Conservation (phyloP, 768 basidiomycete species). For the Auriculariales sp. region DNA sequence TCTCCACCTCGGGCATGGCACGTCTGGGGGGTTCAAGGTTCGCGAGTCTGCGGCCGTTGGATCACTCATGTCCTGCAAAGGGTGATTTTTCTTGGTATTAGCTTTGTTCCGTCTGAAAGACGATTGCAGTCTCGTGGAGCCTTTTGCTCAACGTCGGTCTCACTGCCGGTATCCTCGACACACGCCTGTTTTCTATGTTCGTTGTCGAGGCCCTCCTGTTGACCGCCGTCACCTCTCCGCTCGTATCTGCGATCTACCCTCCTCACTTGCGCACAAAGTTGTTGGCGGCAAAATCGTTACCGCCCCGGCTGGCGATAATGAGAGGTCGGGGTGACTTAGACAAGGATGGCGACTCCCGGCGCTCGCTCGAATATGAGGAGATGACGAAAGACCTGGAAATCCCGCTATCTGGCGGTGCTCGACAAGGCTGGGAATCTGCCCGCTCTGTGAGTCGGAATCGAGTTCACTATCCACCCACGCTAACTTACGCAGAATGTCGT, state of each 20-base stretch:
- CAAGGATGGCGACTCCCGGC: neutral
- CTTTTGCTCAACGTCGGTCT: conserved; percentile 95
- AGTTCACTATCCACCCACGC: neutral
- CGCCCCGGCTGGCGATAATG: conserved; percentile 8
- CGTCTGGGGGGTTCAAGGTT: conserved; percentile 55
- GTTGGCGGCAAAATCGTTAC: neutral
- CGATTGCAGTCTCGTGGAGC: conserved; percentile 58
- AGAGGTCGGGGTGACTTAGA: neutral
- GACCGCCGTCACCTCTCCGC: conserved; percentile 77
- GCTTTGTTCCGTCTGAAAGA: neutral
- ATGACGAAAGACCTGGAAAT: conserved; percentile 23
- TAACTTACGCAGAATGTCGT: conserved; percentile 42
- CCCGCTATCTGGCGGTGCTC: conserved; percentile 69
- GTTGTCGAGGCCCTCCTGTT: conserved; percentile 71
- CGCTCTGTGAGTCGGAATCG: conserved; percentile 28
- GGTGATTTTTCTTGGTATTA: conserved; percentile 25
- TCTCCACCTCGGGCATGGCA: conserved; percentile 66
- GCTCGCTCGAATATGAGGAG: conserved; percentile 1
- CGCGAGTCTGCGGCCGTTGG: conserved; percentile 78
- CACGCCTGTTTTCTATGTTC: conserved; percentile 86
- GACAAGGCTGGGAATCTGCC: conserved; percentile 85
- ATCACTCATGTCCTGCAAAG: conserved; percentile 91
- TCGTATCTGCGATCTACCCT: conserved; percentile 54
- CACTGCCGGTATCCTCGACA: conserved; percentile 54
- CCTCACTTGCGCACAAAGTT: conserved; percentile 29